Conservation (phyloP, 495 filamentous ascomycete genomes). For the Aspergillus diversus region DNA sequence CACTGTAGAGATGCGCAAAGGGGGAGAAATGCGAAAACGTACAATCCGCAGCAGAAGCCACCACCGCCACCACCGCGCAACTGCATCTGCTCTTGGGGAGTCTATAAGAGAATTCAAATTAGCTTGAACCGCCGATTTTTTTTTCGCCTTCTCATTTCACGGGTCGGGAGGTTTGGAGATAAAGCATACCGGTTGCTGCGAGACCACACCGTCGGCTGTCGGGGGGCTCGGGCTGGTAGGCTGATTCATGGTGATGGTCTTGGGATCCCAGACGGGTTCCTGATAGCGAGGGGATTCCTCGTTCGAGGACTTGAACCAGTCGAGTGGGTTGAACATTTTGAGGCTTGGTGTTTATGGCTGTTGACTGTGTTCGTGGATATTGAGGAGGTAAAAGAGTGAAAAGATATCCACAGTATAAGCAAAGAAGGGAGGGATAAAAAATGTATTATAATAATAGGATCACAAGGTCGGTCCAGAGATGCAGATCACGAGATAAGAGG, state of each 20-base stretch:
- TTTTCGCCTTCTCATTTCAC: background rate
- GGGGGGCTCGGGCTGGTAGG: conserved; percentile 39
- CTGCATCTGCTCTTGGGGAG: conserved; percentile 41
- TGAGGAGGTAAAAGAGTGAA: background rate
- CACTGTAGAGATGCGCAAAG: background rate
- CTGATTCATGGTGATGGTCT: conserved; percentile 42
- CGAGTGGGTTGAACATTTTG: conserved; percentile 46
- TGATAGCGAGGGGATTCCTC: conserved; percentile 26
- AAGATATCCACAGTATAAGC: no score
- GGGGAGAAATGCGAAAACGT: conserved; percentile 24
- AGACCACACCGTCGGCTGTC: conserved; percentile 27
- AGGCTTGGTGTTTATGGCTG: background rate
- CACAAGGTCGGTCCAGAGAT: no score
- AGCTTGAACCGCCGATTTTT: conserved; percentile 1
- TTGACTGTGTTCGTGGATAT: background rate
- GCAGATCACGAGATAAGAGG: no score
- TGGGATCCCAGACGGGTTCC: conserved; percentile 37
- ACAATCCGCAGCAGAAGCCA: conserved; percentile 52
- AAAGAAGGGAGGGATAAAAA: background rate
- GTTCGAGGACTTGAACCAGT: conserved; percentile 45
- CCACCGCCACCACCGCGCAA: conserved; percentile 49
- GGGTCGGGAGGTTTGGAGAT: background rate
- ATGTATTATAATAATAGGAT: background rate
- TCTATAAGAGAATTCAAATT: conserved; percentile 23
- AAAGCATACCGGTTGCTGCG: conserved; percentile 43